Conservation (phyloP, 208 protist genomes). For the Angomonas ambiguus region DNA sequence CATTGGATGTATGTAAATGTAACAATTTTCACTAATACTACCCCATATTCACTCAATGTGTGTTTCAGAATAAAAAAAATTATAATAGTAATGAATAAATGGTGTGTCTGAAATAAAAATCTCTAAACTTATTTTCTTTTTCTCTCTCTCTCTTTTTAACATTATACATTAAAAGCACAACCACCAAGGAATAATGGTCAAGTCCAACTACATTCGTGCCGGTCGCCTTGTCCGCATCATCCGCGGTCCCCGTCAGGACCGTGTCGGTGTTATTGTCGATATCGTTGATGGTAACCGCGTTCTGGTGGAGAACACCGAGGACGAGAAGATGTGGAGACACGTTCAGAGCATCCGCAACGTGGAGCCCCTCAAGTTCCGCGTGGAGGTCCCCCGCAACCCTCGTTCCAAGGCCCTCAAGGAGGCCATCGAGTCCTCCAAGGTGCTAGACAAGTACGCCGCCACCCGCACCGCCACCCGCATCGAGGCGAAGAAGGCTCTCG, state of each 20-base stretch:
- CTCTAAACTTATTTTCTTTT: slow-evolving; percentile 13
- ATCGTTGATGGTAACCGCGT: slow-evolving; percentile 89
- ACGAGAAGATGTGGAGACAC: slow-evolving; percentile 89
- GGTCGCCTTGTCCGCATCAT: slow-evolving; percentile 63
- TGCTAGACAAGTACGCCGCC: slow-evolving; percentile 81
- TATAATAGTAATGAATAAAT: too few species aligned
- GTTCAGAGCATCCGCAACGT: slow-evolving; percentile 88
- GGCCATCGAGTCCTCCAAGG: slow-evolving; percentile 57
- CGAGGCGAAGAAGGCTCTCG: slow-evolving; percentile 78
- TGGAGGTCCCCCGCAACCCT: slow-evolving; percentile 61
- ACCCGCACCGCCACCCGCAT: slow-evolving; percentile 76
- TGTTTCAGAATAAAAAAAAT: background rate
- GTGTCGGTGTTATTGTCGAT: slow-evolving; percentile 74
- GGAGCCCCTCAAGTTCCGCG: slow-evolving; percentile 76
- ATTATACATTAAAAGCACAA: background rate
- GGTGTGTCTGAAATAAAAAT: background rate
- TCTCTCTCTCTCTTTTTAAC: slow-evolving; percentile 15
- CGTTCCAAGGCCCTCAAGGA: slow-evolving; percentile 75
- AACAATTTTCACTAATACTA: background rate
- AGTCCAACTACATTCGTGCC: slow-evolving; percentile 52
- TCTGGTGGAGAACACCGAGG: slow-evolving; percentile 84
- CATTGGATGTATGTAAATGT: background rate
- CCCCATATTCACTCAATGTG: background rate
- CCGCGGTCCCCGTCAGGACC: slow-evolving; percentile 55
- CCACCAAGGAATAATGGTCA: slow-evolving; percentile 41